Base-by-base conservation (phyloP, 1,284 basidiomycete species). In the Apiotrichum laibachii region DNA sequence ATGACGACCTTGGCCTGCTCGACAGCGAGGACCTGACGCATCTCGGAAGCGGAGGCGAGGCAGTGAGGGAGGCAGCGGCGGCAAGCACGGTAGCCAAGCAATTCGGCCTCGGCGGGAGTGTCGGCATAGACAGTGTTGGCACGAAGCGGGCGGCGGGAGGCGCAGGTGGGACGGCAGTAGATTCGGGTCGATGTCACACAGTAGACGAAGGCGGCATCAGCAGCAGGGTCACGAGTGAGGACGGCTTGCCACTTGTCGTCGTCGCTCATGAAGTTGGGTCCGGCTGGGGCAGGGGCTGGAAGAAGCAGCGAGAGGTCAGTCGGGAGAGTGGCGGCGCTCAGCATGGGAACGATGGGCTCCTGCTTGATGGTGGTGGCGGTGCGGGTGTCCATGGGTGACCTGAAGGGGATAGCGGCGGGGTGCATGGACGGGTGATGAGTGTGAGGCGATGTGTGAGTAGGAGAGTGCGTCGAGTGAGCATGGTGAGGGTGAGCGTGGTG, bases 241-340 rank as follows among this genome's bases (percentile, higher is more conserved):
- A 57, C 55, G 19, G 55, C 55, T 22, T 44, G 35, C 55, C 55
- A 57, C 44, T 51, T 57, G 53, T 53, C 51, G 26, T 53, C 51
- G 26, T 53, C 51, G n/a, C 37, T 44, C 35, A 16, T 16, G 6
- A 37, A 39, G 13, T 19, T 8, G 11, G 43, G 3, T 5, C 10
- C 13, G 6, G 35, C 11, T 39, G 33, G 15, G 11, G 6, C 6
- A 9, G 49, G 19, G 5, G 49, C 18, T 5, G 34, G 49, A 12
- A 50, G 11, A 19, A 50, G 49, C 19, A 37, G 11, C 33, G 49
- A 50, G 35, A 50, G 49, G 35, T 50, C 49, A 10, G 35, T 40
- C 5, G 49, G 49, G 11, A 50, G n/a, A 7, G 15, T 22, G 8
- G 34, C 18, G 15, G 22, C 15, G n/a, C 11, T 12, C 22, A 11